A percentile compares a stretch with the other conserved stretches of the same genome.
Evolutionary conservation across 768 basidiomycete genomes (phyloP).

Genomic region (Naganishia onofrii): DNA sequence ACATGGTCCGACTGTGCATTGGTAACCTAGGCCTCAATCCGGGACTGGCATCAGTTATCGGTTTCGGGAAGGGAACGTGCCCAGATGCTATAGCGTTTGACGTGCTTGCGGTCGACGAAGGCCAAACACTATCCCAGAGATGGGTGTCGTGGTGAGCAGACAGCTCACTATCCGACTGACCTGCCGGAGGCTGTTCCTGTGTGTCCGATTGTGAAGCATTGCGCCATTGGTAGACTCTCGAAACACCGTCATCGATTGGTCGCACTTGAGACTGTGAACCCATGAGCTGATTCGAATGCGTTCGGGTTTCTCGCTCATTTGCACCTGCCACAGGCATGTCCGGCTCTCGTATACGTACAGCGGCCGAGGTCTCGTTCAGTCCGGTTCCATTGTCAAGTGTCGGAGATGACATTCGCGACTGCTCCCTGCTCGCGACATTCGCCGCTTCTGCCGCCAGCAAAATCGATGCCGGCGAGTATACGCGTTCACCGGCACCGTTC

Average conservation of each 20-base stretch:
- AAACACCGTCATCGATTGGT: background rate
- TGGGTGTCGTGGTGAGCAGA: background rate
- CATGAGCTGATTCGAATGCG: background rate
- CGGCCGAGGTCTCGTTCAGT: background rate
- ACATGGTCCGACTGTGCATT: constrained; percentile 20
- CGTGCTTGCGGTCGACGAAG: background rate
- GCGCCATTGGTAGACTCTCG: background rate
- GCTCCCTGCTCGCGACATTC: background rate
- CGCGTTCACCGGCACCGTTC: background rate
- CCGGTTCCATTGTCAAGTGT: background rate
- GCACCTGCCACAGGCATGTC: too few species aligned
- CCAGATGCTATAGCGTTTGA: background rate
- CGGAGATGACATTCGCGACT: background rate
- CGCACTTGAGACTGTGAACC: background rate
- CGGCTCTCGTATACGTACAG: too few species aligned
- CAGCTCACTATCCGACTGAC: background rate
- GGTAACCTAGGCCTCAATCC: constrained; percentile 6
- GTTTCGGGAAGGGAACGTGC: constrained; percentile 9
- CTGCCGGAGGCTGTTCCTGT: background rate
- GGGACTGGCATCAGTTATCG: background rate
- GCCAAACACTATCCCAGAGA: constrained; percentile 20
- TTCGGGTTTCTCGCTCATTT: too few species aligned
- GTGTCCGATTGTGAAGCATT: background rate
- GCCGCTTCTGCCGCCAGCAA: background rate
- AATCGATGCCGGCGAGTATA: constrained; percentile 11